A percentile compares a stretch with the other conserved stretches of the same genome.
Evolutionary conservation across 768 basidiomycete genomes (phyloP).

Genomic region (Steccherinum ochraceum): DNA sequence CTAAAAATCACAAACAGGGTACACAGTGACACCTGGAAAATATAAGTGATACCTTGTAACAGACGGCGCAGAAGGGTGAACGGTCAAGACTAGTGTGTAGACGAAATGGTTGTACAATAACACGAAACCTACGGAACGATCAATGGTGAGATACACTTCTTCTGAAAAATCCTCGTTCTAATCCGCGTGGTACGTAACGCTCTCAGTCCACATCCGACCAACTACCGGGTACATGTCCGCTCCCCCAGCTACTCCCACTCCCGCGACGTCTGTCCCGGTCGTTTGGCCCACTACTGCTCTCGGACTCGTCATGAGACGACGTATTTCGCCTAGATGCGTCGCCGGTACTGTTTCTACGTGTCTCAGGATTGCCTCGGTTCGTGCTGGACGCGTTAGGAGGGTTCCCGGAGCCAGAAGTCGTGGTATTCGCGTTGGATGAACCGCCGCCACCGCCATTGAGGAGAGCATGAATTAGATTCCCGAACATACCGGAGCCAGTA

Average conservation of each 20-base stretch:
- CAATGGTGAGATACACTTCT: too few relatives aligned
- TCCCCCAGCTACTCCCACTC: not conserved
- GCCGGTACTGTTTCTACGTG: too few relatives aligned
- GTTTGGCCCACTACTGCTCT: not conserved
- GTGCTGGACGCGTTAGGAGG: not conserved
- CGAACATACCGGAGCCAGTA: not conserved
- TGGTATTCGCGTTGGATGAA: not conserved
- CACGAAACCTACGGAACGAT: too few relatives aligned
- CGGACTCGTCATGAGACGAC: not conserved
- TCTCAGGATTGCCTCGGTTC: slow-evolving; percentile 3
- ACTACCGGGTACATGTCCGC: not conserved
- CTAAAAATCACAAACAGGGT: too few relatives aligned
- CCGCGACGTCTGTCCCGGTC: not conserved
- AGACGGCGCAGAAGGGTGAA: too few relatives aligned
- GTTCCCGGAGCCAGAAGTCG: not conserved
- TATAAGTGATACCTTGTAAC: too few relatives aligned
- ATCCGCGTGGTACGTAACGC: too few relatives aligned
- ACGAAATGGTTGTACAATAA: too few relatives aligned
- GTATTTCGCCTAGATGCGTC: not conserved
- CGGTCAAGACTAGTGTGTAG: too few relatives aligned
- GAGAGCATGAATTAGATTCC: not conserved
- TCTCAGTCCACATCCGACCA: slow-evolving; percentile 4
- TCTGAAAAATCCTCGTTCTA: too few relatives aligned
- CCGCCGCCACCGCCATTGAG: not conserved
- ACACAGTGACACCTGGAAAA: too few relatives aligned